phyloP scores from a whole-genome alignment of 2,329 filamentous ascomycete genomes.

The Colletotrichum kahawae region DNA sequence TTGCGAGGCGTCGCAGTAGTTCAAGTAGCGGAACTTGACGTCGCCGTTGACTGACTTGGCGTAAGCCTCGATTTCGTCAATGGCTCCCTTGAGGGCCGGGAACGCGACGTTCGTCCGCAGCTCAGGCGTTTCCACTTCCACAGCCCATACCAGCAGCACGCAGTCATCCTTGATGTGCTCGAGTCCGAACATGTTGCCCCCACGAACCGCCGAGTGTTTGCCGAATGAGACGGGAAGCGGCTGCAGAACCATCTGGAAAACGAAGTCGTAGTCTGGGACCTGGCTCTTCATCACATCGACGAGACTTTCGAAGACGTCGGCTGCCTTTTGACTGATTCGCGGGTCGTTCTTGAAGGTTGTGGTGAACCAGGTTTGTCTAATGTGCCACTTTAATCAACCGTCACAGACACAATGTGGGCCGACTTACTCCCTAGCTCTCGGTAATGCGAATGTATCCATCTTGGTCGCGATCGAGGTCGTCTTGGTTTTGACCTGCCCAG shows the following conservation, averaged over 20 bases:
- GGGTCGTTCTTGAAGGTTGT: constrained; percentile 23
- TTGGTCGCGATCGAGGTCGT: not conserved
- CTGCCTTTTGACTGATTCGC: constrained; percentile 13
- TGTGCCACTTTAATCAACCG: not conserved
- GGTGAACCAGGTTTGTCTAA: not conserved
- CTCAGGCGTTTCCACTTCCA: not conserved
- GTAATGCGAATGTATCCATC: not conserved
- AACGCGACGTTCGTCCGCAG: not conserved
- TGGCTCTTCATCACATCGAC: not conserved
- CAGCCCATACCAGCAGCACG: not conserved
- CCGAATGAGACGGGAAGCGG: not conserved
- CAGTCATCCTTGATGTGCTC: constrained; percentile 10
- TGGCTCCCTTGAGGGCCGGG: not conserved
- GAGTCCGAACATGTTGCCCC: constrained; percentile 12
- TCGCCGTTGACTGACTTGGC: not conserved
- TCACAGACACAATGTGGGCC: not conserved
- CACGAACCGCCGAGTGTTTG: not conserved
- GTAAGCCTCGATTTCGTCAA: not conserved
- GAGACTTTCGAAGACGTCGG: constrained; percentile 14
- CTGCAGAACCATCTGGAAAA: not conserved
- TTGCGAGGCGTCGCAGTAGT: constrained; percentile 25
- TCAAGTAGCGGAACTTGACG: not conserved
- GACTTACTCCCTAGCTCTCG: not conserved
- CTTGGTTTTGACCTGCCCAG: not conserved
- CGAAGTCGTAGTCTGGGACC: not conserved